Evolutionary conservation across 345 rosid genomes (phyloP), one percentile per base, ranked within the genome.

Genomic region (Eucalyptus polybractea): DNA sequence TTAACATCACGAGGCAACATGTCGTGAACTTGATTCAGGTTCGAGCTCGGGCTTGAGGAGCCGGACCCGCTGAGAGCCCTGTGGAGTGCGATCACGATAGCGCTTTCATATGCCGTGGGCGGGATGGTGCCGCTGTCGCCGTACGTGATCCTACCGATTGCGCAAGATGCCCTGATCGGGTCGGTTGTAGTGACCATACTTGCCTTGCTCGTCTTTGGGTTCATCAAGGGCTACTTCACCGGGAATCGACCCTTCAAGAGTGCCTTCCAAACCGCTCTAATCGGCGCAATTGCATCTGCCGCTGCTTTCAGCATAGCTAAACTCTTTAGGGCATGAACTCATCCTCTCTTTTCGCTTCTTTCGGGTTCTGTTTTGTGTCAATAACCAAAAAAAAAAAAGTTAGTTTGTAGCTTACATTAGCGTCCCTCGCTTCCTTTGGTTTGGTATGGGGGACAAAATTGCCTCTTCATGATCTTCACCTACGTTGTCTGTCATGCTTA

Each of bases 271-370:
- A 97, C 98, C 40, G 95, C 95, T 33, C 90, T 97, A 86, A 95
- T 97, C 7, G 98, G 98, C 27, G 98, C 97, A 80, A 88, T 95
- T 86, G 99, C 99, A 6, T 95, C 99, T 17, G 98, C 99, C 0
- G 98, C 97, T 49, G 99, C 99, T 29, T 97, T 93, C 89, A 94
- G 95, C 91, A 91, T 97, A 89, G 99, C 99, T 54, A 97, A 95
- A 92, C 90, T 90, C 33, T 90, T 97, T 83, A 90, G 53, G 80
- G 25, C 47, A 29, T 76, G 31, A 42, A 72, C 81, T 12, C 81
- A 6, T 88, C 58, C 40, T n/a, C 37, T 69, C 50, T 27, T 29
- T 21, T 88, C 45, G 15, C 50, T 51, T 50, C 87, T 86, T 50
- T 6, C 10, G 44, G 81, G 81, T 9, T 37, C 25, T 72, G 81